Evolutionary conservation across 805 yeast species (phyloP), one percentile per base, ranked within the genome.

Genomic region (Jamesozyma spencerorum): DNA sequence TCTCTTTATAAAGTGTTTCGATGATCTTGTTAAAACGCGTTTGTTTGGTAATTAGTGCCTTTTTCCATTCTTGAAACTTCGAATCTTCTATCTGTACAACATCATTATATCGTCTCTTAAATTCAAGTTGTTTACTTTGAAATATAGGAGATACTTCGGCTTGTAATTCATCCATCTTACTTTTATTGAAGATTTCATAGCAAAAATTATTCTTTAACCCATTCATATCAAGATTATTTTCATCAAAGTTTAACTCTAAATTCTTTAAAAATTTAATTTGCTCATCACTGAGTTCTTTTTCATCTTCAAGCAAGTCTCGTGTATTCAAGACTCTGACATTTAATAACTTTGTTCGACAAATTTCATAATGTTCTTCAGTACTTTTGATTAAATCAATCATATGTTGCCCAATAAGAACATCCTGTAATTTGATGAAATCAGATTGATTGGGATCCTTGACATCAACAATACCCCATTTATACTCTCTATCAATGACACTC

Each of bases 391-490:
- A 71, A 54, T 87, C 95, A 37, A 83, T 72, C 81, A 85, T 74
- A 60, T 85, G 74, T 17, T 78, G 71, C 18, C 79, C 71, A 62
- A 88, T 68, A 37, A 88, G 64, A 30, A 85, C 62, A 28, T 77
- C 71, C 48, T 85, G 74, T 47, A 88, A 68, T 45, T 69, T 69
- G 22, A 62, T 47, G 54, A 86, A 86, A 57, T 90, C 96, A 62
- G 94, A 85, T 59, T 82, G 87, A 7, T 65, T 60, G 15, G 72
- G 73, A 57, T 85, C 81, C 54, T 84, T 95, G 31, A 85, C 82
- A 55, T 87, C 95, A 12, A 85, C 84, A 18, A 74, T 60, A 0
- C 97, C 97, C 96, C 96, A 88, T 14, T 67, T 70, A 64, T 86
- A 88, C 54, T 72, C 71, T 53, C 95, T 72, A 14, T 92, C 95